These are phyloP conservation scores for Acanthamoeba lenticulata DNA, from an alignment of 208 protist genomes.

Conservation along the genomic window DNA sequence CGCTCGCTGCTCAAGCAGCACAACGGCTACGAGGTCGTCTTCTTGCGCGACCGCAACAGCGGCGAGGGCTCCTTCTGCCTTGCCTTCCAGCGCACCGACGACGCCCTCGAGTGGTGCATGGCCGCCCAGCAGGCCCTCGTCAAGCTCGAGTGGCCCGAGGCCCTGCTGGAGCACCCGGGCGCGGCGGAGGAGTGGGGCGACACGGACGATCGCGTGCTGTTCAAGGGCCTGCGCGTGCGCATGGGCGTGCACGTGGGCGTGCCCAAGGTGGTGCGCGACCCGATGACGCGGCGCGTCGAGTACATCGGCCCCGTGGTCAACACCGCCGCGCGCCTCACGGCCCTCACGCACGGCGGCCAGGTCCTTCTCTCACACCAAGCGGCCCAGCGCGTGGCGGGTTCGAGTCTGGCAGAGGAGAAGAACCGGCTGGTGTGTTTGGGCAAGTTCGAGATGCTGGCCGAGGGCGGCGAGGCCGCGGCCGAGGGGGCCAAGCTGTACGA, in stretches of 20 bases:
- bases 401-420: no score
- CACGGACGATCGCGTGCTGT: conserved; percentile 14
- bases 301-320: conserved; percentile 39
- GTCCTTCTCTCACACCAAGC: not conserved
- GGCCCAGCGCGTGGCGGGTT: no score
- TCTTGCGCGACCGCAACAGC: conserved; percentile 11
- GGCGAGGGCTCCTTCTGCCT: conserved; percentile 62
- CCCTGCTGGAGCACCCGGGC: conserved; percentile 23
- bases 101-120: not conserved
- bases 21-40: conserved; percentile 25
- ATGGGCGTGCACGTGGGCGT: conserved; percentile 60
- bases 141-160: not conserved
- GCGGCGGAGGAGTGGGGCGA: conserved; percentile 57
- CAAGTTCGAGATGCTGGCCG: no score
- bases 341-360: conserved; percentile 39
- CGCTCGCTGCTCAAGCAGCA: not conserved
- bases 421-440: no score
- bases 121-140: not conserved
- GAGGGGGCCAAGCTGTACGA: no score
- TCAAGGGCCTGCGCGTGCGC: conserved; percentile 19
- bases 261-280: not conserved
- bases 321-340: not conserved
- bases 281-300: conserved; percentile 26
- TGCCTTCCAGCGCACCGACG: not conserved
- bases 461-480: no score